phyloP scores from a whole-genome alignment of 2,329 filamentous ascomycete species.

The Clonostachys byssicola region DNA sequence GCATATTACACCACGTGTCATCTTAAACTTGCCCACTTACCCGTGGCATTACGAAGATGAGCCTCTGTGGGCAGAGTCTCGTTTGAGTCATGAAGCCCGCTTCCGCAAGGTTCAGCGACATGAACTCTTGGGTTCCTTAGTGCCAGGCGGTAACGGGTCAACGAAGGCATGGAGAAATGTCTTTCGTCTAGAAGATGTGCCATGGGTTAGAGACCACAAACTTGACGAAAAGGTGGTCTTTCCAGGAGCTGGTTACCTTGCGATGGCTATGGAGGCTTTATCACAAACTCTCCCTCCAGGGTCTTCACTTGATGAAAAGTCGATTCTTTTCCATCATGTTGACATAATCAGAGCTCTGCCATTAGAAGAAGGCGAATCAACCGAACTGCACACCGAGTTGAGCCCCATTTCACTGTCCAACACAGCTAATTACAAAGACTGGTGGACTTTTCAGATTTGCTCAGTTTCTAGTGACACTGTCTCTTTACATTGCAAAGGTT shows the following conservation, averaged over 20 bases:
- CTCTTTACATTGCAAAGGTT: no score
- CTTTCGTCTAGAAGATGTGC: constrained; percentile 4
- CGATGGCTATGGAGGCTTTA: constrained; percentile 16
- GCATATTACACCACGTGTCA: neutral
- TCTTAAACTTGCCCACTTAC: constrained; percentile 32
- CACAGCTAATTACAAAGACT: neutral
- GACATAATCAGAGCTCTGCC: no score
- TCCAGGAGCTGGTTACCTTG: constrained; percentile 25
- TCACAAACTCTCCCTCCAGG: neutral
- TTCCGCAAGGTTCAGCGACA: constrained; percentile 32
- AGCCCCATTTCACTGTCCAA: neutral
- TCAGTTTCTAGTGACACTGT: neutral
- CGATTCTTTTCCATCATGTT: no score
- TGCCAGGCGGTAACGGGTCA: constrained; percentile 13
- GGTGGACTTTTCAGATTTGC: neutral
- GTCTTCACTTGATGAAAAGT: no score
- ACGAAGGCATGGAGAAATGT: constrained; percentile 3
- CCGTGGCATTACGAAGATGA: constrained; percentile 4
- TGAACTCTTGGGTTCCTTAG: constrained; percentile 35
- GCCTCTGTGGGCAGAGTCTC: constrained; percentile 1
- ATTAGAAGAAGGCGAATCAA: no score
- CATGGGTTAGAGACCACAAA: constrained; percentile 36
- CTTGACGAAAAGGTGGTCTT: constrained; percentile 30
- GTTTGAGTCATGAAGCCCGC: constrained; percentile 25
- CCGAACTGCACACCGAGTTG: neutral